phyloP scores from a whole-genome alignment of 2,329 filamentous ascomycete species.

The Aspergillus alliaceus region DNA sequence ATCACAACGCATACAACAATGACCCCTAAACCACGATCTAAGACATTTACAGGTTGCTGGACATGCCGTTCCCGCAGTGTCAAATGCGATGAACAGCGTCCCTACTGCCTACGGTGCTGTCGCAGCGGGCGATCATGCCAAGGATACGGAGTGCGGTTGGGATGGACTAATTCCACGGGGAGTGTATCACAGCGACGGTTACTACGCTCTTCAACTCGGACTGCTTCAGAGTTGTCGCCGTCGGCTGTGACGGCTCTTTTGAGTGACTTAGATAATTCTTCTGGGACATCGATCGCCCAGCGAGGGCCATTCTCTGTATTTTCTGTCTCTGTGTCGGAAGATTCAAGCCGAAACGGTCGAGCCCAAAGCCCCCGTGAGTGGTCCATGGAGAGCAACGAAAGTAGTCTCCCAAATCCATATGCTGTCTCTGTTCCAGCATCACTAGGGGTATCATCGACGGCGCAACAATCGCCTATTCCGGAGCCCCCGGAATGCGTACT shows the following conservation, averaged over 20 bases:
- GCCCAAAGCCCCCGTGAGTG: neutral
- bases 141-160: slow-evolving; percentile 23
- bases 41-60: slow-evolving; percentile 14
- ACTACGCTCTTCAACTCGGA: neutral
- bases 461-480: neutral
- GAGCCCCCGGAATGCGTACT: neutral
- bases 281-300: neutral
- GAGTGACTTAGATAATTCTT: neutral
- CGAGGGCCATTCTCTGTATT: slow-evolving; percentile 26
- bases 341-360: neutral
- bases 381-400: neutral
- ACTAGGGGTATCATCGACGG: neutral
- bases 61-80: slow-evolving; percentile 16
- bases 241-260: neutral
- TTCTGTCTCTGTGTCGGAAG: slow-evolving; percentile 4
- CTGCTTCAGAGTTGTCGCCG: neutral
- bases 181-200: neutral
- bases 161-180: slow-evolving; percentile 11
- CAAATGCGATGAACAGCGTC: slow-evolving; percentile 18
- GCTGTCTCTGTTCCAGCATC: neutral
- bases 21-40: slow-evolving; percentile 3
- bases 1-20: neutral
- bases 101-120: slow-evolving; percentile 20
- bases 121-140: slow-evolving; percentile 22
- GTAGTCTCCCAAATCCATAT: neutral